Conservation (phyloP, 306 rosid species). For the Ceratonia siliqua region DNA sequence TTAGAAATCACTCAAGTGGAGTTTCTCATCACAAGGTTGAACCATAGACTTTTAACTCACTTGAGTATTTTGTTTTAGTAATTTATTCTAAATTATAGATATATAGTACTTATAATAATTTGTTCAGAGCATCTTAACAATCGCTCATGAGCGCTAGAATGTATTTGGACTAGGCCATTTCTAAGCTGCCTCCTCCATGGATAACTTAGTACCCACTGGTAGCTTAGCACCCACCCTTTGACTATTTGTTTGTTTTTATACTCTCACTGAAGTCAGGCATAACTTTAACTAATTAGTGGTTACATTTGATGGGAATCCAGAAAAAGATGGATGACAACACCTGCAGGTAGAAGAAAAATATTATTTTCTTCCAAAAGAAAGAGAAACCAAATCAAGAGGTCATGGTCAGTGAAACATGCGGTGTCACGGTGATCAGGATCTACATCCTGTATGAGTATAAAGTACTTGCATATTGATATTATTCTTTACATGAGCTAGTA, state of each 20-base stretch:
- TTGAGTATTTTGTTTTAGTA: no score
- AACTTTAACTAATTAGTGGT: background rate
- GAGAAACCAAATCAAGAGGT: background rate
- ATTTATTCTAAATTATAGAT: no score
- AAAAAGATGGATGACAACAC: background rate
- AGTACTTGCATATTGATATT: conserved; percentile 34
- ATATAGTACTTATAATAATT: no score
- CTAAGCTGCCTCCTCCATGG: no score
- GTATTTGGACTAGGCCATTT: no score
- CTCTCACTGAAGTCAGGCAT: background rate
- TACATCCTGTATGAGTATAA: conserved; percentile 23
- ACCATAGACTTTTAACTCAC: background rate
- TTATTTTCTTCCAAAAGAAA: background rate
- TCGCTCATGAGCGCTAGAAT: no score
- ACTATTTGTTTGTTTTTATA: background rate
- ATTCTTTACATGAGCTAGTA: conserved; percentile 42
- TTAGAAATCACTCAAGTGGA: background rate
- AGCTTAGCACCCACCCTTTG: background rate
- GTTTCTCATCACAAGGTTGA: background rate
- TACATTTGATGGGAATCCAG: background rate
- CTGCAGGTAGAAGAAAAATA: background rate
- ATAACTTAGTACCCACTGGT: background rate
- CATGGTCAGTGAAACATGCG: conserved; percentile 8
- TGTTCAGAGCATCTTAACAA: no score
- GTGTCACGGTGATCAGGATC: conserved; percentile 22